These are phyloP conservation scores for Phytophthora melonis DNA, from an alignment of 352 stramenopile species.

Conservation along the genomic window DNA sequence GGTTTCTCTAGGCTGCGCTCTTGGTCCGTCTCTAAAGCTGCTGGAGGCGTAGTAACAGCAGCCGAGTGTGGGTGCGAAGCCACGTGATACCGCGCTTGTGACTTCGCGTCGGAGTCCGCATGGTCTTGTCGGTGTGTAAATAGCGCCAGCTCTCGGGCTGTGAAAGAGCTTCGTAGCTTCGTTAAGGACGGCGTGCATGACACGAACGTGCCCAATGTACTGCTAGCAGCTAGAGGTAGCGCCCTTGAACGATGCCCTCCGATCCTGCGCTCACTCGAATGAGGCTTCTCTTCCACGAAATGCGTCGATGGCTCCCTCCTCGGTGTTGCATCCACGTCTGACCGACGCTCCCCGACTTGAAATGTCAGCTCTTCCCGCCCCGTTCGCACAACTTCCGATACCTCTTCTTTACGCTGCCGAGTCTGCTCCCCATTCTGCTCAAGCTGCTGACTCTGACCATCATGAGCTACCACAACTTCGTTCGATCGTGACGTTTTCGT, in stretches of 20 bases:
- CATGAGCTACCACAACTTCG: neutral
- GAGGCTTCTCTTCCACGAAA: neutral
- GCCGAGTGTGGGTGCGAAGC: constrained; percentile 27
- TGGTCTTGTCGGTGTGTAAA: constrained; percentile 31
- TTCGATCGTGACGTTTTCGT: constrained; percentile 6
- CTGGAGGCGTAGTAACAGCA: neutral
- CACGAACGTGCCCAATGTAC: constrained; percentile 22
- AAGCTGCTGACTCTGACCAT: neutral
- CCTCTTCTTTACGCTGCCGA: neutral
- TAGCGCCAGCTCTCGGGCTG: constrained; percentile 33
- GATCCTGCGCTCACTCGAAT: constrained; percentile 1
- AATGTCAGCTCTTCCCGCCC: neutral
- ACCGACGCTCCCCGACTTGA: neutral
- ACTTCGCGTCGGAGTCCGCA: neutral
- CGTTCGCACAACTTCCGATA: neutral
- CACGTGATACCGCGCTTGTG: constrained; percentile 26
- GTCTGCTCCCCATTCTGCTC: neutral
- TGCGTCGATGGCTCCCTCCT: neutral
- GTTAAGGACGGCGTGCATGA: constrained; percentile 31
- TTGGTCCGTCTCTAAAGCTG: neutral
- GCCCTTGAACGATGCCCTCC: neutral
- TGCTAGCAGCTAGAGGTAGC: constrained; percentile 1
- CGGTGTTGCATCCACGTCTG: neutral
- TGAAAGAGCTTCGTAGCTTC: constrained; percentile 38
- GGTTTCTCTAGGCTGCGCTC: neutral